phyloP scores from a whole-genome alignment of 305 asterid species.

The Rubia peregrina region DNA sequence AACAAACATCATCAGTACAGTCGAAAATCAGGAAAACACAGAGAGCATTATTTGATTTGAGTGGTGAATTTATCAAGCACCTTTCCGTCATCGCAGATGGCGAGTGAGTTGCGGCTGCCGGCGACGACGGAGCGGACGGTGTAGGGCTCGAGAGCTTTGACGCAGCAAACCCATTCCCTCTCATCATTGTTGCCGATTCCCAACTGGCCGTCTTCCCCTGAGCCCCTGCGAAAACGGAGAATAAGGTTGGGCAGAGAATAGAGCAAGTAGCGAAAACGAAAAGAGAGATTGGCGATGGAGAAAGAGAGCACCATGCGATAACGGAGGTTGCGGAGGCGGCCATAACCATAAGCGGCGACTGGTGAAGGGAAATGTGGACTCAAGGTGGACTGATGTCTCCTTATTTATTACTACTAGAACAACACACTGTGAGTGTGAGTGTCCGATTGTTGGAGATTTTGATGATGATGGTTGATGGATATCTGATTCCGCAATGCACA shows the following conservation, averaged over 20 bases:
- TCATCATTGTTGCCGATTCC: conserved; percentile 83
- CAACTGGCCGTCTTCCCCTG: conserved; percentile 97
- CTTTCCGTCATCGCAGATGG: conserved; percentile 92
- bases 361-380: neutral
- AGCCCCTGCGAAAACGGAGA: conserved; percentile 54
- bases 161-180: conserved; percentile 70
- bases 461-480: conserved; percentile 18
- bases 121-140: conserved; percentile 73
- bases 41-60: neutral
- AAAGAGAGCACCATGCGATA: conserved; percentile 58
- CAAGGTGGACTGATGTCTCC: conserved; percentile 10
- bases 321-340: conserved; percentile 55
- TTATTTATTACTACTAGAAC: neutral
- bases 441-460: neutral
- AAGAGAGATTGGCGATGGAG: conserved; percentile 12
- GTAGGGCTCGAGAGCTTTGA: conserved; percentile 47
- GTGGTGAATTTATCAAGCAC: conserved; percentile 21
- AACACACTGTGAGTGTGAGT: neutral
- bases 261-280: neutral
- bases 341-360: conserved; percentile 25
- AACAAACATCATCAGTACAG: neutral
- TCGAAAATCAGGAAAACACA: neutral
- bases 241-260: neutral
- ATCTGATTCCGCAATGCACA: conserved; percentile 22
- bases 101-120: conserved; percentile 94